Conservation (phyloP, 495 filamentous ascomycete species). For the Hyaloscypha variabilis region DNA sequence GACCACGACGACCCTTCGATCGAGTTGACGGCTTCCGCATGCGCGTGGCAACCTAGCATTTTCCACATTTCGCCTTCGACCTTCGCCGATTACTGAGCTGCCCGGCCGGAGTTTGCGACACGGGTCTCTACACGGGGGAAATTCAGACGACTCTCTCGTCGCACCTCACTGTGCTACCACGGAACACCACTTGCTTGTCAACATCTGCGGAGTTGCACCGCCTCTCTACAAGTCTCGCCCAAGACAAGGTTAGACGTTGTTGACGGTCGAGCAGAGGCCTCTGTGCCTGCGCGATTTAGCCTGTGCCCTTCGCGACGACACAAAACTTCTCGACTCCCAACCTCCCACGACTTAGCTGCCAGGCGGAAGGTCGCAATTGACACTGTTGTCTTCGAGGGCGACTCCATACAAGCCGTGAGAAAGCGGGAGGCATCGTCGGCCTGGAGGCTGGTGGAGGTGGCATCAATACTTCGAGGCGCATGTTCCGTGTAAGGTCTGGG, state of each 20-base stretch:
- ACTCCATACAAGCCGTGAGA: not conserved
- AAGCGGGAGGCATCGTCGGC: slow-evolving; percentile 5
- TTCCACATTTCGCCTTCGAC: slow-evolving; percentile 9
- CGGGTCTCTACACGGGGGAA: slow-evolving; percentile 12
- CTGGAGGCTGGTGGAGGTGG: slow-evolving; percentile 21
- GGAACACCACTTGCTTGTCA: slow-evolving; percentile 12
- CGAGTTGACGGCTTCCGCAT: slow-evolving; percentile 1
- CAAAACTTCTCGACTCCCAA: slow-evolving; percentile 2
- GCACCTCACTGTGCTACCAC: slow-evolving; percentile 15
- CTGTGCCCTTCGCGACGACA: slow-evolving; percentile 19
- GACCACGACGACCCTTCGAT: slow-evolving; percentile 13
- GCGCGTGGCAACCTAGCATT: slow-evolving; percentile 13
- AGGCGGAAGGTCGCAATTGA: slow-evolving; percentile 10
- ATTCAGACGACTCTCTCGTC: slow-evolving; percentile 18
- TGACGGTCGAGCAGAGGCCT: slow-evolving; percentile 15
- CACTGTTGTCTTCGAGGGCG: not conserved
- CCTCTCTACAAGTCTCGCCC: not conserved
- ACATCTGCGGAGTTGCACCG: slow-evolving; percentile 18
- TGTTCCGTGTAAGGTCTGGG: slow-evolving; percentile 20
- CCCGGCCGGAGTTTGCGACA: slow-evolving; percentile 26
- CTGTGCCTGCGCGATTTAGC: slow-evolving; percentile 22
- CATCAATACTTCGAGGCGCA: slow-evolving; percentile 19
- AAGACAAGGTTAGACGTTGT: slow-evolving; percentile 1
- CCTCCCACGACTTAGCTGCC: not conserved
- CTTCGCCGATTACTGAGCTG: slow-evolving; percentile 15